Evolutionary conservation across 306 rosid genomes (phyloP).

Genomic region (Malus asiatica): DNA sequence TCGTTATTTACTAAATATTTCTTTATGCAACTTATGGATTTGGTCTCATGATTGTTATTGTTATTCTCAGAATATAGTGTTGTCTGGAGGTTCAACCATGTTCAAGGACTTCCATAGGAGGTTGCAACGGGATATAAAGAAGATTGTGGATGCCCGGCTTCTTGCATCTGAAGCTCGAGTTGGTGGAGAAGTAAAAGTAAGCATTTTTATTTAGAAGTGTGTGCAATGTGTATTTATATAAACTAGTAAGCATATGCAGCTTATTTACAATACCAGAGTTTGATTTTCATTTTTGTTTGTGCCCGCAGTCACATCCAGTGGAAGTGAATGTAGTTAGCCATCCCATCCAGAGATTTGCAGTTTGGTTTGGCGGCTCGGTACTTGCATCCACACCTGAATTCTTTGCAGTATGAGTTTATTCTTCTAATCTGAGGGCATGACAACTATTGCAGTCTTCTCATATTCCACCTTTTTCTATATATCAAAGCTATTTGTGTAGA

Average conservation of each 20-base stretch:
- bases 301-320: constrained; percentile 79
- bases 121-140: constrained; percentile 92
- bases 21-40: constrained; percentile 1
- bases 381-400: constrained; percentile 98
- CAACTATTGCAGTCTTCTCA: neutral
- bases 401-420: constrained; percentile 56
- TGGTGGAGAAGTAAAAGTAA: constrained; percentile 72
- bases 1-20: neutral
- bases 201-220: constrained; percentile 1
- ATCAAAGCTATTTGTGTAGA: neutral
- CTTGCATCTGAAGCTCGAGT: constrained; percentile 78
- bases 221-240: neutral
- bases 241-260: neutral
- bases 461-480: neutral
- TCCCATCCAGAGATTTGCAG: constrained; percentile 98
- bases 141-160: constrained; percentile 86
- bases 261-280: too few relatives aligned
- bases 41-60: neutral
- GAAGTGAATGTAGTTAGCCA: constrained; percentile 95
- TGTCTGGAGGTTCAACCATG: constrained; percentile 99
- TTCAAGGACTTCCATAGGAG: constrained; percentile 97
- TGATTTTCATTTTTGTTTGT: neutral
- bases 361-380: constrained; percentile 99
- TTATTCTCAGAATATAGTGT: constrained; percentile 70
- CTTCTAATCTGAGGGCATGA: neutral